These are phyloP conservation scores for Leishmania arabica DNA, from an alignment of 208 protist species.

Conservation along the genomic window DNA sequence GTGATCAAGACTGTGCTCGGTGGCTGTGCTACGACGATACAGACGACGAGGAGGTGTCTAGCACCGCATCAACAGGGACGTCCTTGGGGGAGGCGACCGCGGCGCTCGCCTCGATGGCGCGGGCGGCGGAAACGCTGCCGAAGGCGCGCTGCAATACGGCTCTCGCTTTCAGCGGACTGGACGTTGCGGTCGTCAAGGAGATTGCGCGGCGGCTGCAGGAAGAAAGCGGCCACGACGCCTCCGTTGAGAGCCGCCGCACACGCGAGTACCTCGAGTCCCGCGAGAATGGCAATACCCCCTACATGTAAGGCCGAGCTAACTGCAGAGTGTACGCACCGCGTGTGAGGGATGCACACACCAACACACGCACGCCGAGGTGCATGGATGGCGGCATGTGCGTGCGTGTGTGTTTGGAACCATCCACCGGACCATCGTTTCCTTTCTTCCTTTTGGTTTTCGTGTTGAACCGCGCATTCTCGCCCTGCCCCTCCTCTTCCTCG, in stretches of 20 bases:
- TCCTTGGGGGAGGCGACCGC: not conserved
- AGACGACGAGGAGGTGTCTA: constrained; percentile 3
- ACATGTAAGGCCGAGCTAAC: constrained; percentile 11
- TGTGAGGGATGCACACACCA: not conserved
- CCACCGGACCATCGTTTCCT: not conserved
- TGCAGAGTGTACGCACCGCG: not conserved
- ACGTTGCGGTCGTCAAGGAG: constrained; percentile 36
- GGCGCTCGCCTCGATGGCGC: not conserved
- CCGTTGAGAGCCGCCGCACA: not conserved
- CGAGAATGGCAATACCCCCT: constrained; percentile 20
- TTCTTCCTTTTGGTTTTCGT: not conserved
- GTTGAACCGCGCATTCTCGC: not conserved
- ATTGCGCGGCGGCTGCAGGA: constrained; percentile 22
- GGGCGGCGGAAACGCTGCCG: not conserved
- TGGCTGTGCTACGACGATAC: constrained; percentile 13
- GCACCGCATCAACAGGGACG: not conserved
- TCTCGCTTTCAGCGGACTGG: constrained; percentile 25
- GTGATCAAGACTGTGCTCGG: constrained; percentile 1
- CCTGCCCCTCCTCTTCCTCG: not conserved
- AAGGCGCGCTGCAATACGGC: constrained; percentile 24
- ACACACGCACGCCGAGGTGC: not conserved
- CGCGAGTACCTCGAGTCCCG: constrained; percentile 28
- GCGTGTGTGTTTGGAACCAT: not conserved
- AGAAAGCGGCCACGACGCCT: not conserved
- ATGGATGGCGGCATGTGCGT: not conserved